Conservation (phyloP, 768 basidiomycete species). For the Leccinum subtestaceum region DNA sequence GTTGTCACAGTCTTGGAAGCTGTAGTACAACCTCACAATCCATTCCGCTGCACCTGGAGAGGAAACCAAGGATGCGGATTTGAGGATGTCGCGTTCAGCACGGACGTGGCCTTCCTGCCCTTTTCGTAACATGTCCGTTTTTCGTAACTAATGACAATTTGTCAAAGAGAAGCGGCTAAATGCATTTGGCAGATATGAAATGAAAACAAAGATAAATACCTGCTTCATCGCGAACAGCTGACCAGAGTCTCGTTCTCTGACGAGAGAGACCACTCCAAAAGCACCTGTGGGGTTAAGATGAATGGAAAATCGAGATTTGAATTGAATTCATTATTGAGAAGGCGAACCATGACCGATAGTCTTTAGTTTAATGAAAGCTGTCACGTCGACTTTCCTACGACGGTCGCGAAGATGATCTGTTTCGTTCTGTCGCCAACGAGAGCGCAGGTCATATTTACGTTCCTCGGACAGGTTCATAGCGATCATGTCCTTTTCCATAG, state of each 20-base stretch:
- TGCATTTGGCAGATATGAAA: conserved; percentile 26
- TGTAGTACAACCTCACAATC: conserved; percentile 92
- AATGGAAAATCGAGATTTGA: conserved; percentile 18
- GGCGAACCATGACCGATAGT: conserved; percentile 87
- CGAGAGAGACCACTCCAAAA: conserved; percentile 94
- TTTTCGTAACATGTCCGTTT: conserved; percentile 91
- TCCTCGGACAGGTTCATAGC: conserved; percentile 65
- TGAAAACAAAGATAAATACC: conserved; percentile 43
- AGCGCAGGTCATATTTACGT: conserved; percentile 70
- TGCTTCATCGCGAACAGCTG: conserved; percentile 96
- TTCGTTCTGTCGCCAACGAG: conserved; percentile 84
- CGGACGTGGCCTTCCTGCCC: conserved; percentile 97
- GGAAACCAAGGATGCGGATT: conserved; percentile 79
- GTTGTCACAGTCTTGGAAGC: conserved; percentile 92
- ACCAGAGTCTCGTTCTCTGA: conserved; percentile 75
- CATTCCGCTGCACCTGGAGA: conserved; percentile 79
- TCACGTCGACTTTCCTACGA: conserved; percentile 77
- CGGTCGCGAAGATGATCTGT: conserved; percentile 85
- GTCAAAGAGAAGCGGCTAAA: conserved; percentile 25
- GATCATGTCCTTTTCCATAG: conserved; percentile 87
- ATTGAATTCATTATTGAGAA: conserved; percentile 27
- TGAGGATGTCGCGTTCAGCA: conserved; percentile 91
- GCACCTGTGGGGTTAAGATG: conserved; percentile 58
- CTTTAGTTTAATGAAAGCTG: conserved; percentile 85
- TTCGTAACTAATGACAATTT: conserved; percentile 58